Conservation (phyloP, 192 early-diverging fungal species). For the Linnemannia elongata region DNA sequence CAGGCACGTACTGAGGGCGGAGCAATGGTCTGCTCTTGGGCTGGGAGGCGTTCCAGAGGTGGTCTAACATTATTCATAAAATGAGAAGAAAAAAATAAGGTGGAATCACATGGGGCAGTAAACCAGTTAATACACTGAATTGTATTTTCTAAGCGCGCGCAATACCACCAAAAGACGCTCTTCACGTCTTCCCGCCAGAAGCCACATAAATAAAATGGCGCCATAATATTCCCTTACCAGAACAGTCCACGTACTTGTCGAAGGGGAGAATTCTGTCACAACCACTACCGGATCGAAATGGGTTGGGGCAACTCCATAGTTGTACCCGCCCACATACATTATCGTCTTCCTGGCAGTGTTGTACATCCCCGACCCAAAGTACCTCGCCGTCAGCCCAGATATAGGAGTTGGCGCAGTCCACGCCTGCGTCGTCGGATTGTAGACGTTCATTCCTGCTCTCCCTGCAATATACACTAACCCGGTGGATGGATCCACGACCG, state of each 20-base stretch:
- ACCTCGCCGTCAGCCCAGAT: neutral
- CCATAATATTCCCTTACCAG: neutral
- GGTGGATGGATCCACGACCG: conserved; percentile 13
- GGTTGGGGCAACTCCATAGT: conserved; percentile 15
- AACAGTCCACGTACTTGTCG: neutral
- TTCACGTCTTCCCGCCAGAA: too few species aligned
- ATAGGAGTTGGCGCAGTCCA: neutral
- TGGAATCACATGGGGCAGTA: neutral
- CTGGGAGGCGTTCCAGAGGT: conserved; percentile 15
- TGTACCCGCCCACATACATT: conserved; percentile 16
- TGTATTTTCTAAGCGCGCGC: neutral
- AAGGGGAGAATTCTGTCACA: conserved; percentile 4
- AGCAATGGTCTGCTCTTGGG: conserved; percentile 14
- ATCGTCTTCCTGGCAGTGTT: conserved; percentile 15
- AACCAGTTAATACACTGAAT: neutral
- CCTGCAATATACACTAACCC: conserved; percentile 24
- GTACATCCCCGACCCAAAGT: neutral
- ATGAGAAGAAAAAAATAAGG: neutral
- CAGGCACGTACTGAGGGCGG: neutral
- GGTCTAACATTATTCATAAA: neutral
- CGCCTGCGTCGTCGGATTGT: neutral
- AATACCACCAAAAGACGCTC: neutral
- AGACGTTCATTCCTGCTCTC: neutral
- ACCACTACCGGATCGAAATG: conserved; percentile 15
- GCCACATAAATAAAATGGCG: neutral